A percentile compares a stretch with the other conserved stretches of the same genome.
These are phyloP conservation scores for Phytophthora megakarya DNA, from an alignment of 352 stramenopile genomes.

Conservation along the genomic window DNA sequence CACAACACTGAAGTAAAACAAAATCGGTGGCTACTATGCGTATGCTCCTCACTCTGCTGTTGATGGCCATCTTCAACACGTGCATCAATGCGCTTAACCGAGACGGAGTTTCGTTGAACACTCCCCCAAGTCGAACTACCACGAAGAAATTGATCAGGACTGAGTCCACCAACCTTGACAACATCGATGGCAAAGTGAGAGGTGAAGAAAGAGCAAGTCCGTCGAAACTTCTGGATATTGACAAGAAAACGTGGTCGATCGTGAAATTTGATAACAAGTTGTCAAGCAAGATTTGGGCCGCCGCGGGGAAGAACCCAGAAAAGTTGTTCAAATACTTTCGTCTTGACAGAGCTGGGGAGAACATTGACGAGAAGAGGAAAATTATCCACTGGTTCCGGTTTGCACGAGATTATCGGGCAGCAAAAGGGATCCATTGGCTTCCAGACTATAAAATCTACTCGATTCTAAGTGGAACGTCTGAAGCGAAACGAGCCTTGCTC, in stretches of 20 bases:
- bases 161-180: no score
- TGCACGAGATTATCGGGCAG: neutral
- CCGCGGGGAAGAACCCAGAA: neutral
- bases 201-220: conserved; percentile 1
- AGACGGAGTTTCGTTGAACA: no score
- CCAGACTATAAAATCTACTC: neutral
- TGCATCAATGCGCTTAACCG: no score
- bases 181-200: no score
- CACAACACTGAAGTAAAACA: no score
- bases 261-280: neutral
- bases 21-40: no score
- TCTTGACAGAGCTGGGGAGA: neutral
- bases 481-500: neutral
- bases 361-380: neutral
- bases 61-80: no score
- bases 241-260: neutral
- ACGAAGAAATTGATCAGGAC: no score
- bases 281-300: neutral
- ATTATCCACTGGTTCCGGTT: neutral
- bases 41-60: no score
- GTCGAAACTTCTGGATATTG: neutral
- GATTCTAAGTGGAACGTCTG: neutral
- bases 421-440: neutral
- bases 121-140: no score
- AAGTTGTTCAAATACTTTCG: neutral